Evolutionary conservation across 2,329 filamentous ascomycete species (phyloP).

Genomic region (Neurospora crassa): DNA sequence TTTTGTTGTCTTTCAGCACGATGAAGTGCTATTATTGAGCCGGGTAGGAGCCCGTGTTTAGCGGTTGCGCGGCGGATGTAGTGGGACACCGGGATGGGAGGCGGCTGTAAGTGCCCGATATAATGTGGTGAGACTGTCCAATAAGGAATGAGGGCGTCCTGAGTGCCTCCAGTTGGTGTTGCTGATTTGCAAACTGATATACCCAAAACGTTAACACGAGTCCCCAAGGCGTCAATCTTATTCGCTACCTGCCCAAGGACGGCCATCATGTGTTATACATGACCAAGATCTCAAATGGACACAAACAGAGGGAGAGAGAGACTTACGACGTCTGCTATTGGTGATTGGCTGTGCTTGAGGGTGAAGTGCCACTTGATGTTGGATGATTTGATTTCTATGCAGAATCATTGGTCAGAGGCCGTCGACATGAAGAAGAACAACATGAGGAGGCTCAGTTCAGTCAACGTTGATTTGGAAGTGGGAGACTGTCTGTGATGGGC

Average conservation of each 20-base stretch:
- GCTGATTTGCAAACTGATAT: neutral
- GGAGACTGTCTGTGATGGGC: neutral
- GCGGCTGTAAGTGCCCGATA: neutral
- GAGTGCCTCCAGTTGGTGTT: neutral
- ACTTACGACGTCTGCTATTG: neutral
- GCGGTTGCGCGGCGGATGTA: neutral
- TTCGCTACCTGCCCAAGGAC: neutral
- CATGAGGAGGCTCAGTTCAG: too few species aligned
- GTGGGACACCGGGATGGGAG: neutral
- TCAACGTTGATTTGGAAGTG: neutral
- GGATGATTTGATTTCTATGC: neutral
- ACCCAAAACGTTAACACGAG: neutral
- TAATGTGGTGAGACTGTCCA: neutral
- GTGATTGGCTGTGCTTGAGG: neutral
- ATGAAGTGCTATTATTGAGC: neutral
- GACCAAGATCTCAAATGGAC: neutral
- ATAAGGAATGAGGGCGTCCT: neutral
- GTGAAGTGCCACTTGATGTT: neutral
- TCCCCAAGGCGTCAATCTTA: neutral
- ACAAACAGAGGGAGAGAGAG: neutral
- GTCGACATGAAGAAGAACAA: neutral
- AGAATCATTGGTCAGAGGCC: conserved; percentile 10
- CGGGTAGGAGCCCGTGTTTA: neutral
- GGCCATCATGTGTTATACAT: neutral
- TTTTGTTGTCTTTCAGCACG: neutral